Conservation (phyloP, 352 stramenopile species). For the Halophytophthora batemanensis region DNA sequence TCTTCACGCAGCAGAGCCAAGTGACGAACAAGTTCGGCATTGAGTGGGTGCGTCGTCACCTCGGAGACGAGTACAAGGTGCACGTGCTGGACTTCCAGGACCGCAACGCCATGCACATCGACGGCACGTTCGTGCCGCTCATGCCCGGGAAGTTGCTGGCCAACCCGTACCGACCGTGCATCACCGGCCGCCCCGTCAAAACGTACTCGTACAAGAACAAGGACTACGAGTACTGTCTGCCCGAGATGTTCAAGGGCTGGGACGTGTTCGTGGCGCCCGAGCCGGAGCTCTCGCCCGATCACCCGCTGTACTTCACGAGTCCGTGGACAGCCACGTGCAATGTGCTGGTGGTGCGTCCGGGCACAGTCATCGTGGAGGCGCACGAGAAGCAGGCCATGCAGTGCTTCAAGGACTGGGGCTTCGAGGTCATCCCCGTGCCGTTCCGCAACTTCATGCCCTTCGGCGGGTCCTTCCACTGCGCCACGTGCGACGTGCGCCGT, state of each 20-base stretch:
- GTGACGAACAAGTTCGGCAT: conserved; percentile 91
- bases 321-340: conserved; percentile 91
- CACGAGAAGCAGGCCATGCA: conserved; percentile 79
- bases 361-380: conserved; percentile 81
- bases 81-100: conserved; percentile 90
- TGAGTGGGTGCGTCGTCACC: conserved; percentile 85
- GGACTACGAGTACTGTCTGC: conserved; percentile 83
- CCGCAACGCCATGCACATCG: conserved; percentile 91
- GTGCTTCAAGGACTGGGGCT: conserved; percentile 87
- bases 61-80: conserved; percentile 84
- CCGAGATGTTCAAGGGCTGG: conserved; percentile 91
- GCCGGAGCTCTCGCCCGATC: conserved; percentile 68
- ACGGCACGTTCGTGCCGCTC: conserved; percentile 86
- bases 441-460: conserved; percentile 92
- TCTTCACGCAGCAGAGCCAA: conserved; percentile 90
- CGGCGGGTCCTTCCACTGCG: conserved; percentile 88
- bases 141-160: conserved; percentile 85
- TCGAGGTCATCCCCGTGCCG: conserved; percentile 84
- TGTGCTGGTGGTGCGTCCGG: conserved; percentile 80
- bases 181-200: conserved; percentile 82
- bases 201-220: conserved; percentile 89
- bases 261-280: conserved; percentile 86
- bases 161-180: conserved; percentile 85
- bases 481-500: conserved; percentile 82
- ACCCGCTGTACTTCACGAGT: conserved; percentile 89